Conservation (phyloP, 768 basidiomycete species). For the Leccinum imitatum region DNA sequence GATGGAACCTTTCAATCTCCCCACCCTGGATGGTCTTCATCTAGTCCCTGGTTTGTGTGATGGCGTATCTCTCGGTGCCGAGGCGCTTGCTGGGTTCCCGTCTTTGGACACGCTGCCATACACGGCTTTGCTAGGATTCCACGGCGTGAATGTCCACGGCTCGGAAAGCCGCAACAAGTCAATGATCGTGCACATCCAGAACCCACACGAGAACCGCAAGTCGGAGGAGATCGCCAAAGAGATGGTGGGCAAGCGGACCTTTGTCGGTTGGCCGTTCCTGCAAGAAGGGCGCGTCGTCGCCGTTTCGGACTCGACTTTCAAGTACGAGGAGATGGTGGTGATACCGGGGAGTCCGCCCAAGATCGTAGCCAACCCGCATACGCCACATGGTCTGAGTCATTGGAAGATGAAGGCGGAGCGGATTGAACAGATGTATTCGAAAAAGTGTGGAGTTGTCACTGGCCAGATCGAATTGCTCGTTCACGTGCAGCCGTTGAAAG, state of each 20-base stretch:
- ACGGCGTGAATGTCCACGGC: conserved; percentile 93
- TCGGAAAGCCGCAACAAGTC: conserved; percentile 89
- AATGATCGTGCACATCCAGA: conserved; percentile 85
- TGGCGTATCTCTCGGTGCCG: conserved; percentile 81
- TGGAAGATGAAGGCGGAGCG: conserved; percentile 84
- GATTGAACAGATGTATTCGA: conserved; percentile 85
- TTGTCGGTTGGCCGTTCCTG: conserved; percentile 91
- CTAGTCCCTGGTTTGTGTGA: conserved; percentile 85
- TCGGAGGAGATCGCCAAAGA: conserved; percentile 70
- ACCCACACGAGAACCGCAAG: conserved; percentile 66
- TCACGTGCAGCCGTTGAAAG: conserved; percentile 90
- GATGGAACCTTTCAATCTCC: conserved; percentile 84
- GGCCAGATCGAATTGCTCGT: conserved; percentile 78
- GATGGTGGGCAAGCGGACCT: conserved; percentile 76
- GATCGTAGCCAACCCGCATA: conserved; percentile 73
- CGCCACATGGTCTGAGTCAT: conserved; percentile 58
- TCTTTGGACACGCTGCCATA: conserved; percentile 89
- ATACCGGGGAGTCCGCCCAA: conserved; percentile 49
- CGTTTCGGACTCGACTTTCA: conserved; percentile 84
- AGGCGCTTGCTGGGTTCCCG: conserved; percentile 94
- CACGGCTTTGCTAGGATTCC: conserved; percentile 71
- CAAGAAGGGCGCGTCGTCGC: conserved; percentile 87
- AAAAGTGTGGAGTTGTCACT: conserved; percentile 82
- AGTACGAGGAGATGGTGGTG: conserved; percentile 70
- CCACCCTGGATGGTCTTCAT: conserved; percentile 80